phyloP scores from a whole-genome alignment of 306 rosid species.

The Herpetospermum pedunculosum region DNA sequence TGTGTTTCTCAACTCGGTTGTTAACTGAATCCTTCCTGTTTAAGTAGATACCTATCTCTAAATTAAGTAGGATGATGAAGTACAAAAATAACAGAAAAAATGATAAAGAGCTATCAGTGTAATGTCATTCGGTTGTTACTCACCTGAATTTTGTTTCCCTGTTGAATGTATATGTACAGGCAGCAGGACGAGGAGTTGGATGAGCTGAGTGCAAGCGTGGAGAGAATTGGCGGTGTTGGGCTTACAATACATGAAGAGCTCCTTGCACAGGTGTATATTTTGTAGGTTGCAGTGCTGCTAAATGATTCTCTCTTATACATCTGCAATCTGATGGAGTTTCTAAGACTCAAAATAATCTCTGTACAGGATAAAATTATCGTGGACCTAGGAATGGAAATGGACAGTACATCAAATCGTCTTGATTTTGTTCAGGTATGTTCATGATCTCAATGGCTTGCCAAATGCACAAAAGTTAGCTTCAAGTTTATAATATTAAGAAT shows the following conservation, averaged over 20 bases:
- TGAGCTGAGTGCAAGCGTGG: constrained; percentile 82
- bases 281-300: not conserved
- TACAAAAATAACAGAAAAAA: not conserved
- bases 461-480: not conserved
- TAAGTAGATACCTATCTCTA: not conserved
- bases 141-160: constrained; percentile 16
- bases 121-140: not conserved
- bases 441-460: not conserved
- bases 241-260: constrained; percentile 97
- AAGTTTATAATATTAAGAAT: not conserved
- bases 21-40: not conserved
- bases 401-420: constrained; percentile 81
- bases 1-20: not conserved
- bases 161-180: constrained; percentile 32
- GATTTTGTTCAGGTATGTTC: constrained; percentile 91
- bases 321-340: not conserved
- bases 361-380: constrained; percentile 80
- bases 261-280: constrained; percentile 56
- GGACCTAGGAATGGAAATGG: constrained; percentile 87
- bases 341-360: not conserved
- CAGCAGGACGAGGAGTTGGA: constrained; percentile 94
- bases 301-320: not conserved
- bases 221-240: constrained; percentile 93
- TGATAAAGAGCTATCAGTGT: too few relatives aligned
- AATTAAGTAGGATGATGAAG: not conserved